Evolutionary conservation across 441 rosid species (phyloP).

Genomic region (Gossypium davidsonii): DNA sequence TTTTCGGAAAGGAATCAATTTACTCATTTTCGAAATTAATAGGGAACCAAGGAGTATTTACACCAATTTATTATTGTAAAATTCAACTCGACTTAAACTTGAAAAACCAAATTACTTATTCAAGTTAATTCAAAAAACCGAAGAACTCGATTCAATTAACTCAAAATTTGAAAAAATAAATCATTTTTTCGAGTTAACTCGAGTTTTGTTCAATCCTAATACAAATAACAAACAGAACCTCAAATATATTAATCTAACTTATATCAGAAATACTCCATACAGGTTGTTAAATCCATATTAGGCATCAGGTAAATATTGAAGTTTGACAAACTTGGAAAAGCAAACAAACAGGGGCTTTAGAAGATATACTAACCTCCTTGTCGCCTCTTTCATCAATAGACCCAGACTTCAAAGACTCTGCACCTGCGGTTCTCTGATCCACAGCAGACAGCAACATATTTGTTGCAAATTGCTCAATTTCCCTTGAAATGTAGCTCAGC

Average conservation of each 20-base stretch:
- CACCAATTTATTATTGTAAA: no score
- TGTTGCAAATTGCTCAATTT: slow-evolving; percentile 88
- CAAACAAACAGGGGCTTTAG: neutral
- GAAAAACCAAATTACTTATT: no score
- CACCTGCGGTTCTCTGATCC: slow-evolving; percentile 40
- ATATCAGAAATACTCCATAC: neutral
- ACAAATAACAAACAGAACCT: neutral
- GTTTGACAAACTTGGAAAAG: neutral
- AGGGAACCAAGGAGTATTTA: no score
- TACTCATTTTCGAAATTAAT: no score
- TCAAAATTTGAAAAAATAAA: no score
- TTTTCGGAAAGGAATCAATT: no score
- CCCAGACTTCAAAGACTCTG: slow-evolving; percentile 41
- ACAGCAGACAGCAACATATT: slow-evolving; percentile 72
- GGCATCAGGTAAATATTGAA: neutral
- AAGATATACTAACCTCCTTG: slow-evolving; percentile 46
- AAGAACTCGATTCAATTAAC: no score
- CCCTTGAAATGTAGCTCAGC: slow-evolving; percentile 61
- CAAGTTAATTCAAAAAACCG: no score
- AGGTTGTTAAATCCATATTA: neutral
- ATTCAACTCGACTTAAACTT: no score
- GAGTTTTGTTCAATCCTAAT: no score
- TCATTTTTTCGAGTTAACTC: no score
- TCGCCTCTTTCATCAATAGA: slow-evolving; percentile 41
- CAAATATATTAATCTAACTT: neutral